Evolutionary conservation across 306 rosid species (phyloP).

Genomic region (Cicer chorassanicum): DNA sequence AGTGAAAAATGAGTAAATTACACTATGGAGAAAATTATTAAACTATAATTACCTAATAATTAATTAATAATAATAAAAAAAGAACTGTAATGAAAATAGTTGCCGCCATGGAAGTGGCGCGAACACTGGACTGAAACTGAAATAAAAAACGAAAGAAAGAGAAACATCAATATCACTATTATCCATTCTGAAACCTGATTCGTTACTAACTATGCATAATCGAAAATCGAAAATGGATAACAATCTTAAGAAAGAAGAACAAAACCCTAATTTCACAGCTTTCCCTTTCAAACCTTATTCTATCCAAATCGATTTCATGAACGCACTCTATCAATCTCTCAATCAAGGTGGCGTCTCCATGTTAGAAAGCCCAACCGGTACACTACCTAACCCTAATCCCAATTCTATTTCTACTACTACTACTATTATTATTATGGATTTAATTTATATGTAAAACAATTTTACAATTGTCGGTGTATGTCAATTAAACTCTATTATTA

Average conservation of each 20-base stretch:
- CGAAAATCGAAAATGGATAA: constrained; percentile 39
- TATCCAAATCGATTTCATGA: constrained; percentile 91
- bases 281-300: constrained; percentile 84
- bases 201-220: neutral
- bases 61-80: too few relatives aligned
- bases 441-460: too few relatives aligned
- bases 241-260: constrained; percentile 45
- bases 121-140: neutral
- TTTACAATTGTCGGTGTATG: too few relatives aligned
- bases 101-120: constrained; percentile 23
- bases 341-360: constrained; percentile 81
- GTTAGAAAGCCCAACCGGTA: constrained; percentile 91
- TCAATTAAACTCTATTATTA: too few relatives aligned
- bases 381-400: too few relatives aligned
- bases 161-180: neutral
- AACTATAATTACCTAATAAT: too few relatives aligned
- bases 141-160: neutral
- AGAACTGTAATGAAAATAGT: neutral
- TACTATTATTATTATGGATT: too few relatives aligned
- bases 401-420: too few relatives aligned
- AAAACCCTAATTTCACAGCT: constrained; percentile 58
- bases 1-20: too few relatives aligned
- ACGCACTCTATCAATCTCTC: constrained; percentile 72
- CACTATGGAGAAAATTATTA: too few relatives aligned
- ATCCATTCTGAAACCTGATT: neutral